Evolutionary conservation across 768 basidiomycete species (phyloP), one percentile per base, ranked within the genome.

Genomic region (Hemileccinum rubropunctum): DNA sequence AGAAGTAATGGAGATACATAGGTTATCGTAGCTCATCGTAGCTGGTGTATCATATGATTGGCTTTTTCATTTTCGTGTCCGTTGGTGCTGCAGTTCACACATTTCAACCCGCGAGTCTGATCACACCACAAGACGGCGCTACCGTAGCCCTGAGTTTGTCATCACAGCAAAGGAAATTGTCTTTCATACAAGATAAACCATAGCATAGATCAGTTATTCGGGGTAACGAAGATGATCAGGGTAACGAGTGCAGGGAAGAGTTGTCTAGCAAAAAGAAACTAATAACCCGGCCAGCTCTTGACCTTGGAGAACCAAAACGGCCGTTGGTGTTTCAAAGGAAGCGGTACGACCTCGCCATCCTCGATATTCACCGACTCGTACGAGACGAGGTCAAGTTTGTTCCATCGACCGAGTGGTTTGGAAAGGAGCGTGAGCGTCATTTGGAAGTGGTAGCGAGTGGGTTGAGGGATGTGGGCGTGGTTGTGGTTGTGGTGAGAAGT

Each of bases 301-400:
- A 93, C 90, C 68, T 88, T 93, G 36, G 91, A 94, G 70, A 97
- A 97, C 84, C 88, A 94, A 66, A 91, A 95, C n/a, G 91, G 82
- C 47, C 89, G 77, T 64, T 93, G 91, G 57, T 93, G 83, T 62
- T 89, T 91, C 58, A 94, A 69, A 10, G 81, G 73, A 26, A 95
- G 71, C 15, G 85, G 82, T 10, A 78, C 64, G 12, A 77, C 72
- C 62, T 93, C 91, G 3, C 89, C 91, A 15, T 78, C 86, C 51
- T 79, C 81, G n/a, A 88, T 58, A 49, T 87, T 80, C 5, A 95
- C 80, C 0, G 87, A 87, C 46, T 86, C 78, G 65, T 95, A 95
- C 11, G 76, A 74, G 39, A 73, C 62, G 18, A 95, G 77, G 46
- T 90, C 83, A 52, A 95, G 76, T 60, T 82, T 87, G 67, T 91